These are phyloP conservation scores for Aspergillus puulaauensis DNA, from an alignment of 2,329 filamentous ascomycete species.

Conservation along the genomic window DNA sequence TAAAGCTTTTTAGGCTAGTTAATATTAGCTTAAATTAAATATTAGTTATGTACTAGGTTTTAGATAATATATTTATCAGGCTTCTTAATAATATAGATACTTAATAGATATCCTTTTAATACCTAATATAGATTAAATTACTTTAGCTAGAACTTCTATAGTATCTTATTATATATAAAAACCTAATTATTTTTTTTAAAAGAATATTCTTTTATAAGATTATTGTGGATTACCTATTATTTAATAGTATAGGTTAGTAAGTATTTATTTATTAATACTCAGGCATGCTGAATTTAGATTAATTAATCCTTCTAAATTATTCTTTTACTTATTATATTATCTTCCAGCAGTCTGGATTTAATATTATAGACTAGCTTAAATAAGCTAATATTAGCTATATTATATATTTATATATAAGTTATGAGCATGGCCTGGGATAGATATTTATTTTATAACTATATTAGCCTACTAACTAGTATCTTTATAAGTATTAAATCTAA, in stretches of 20 bases:
- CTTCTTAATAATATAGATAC: too few species aligned
- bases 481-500: not conserved
- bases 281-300: too few species aligned
- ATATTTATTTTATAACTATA: not conserved
- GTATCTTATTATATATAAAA: not conserved
- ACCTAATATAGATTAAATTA: not conserved
- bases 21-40: too few species aligned
- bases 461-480: not conserved
- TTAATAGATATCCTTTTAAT: not conserved
- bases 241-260: not conserved
- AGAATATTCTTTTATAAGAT: not conserved
- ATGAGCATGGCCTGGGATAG: fast-evolving
- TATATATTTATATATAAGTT: not conserved
- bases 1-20: too few species aligned
- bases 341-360: not conserved
- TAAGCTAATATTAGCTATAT: not conserved
- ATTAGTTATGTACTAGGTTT: too few species aligned
- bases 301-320: not conserved
- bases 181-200: not conserved
- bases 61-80: too few species aligned
- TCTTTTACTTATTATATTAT: not conserved
- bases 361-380: not conserved
- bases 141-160: not conserved
- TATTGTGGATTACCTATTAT: not conserved
- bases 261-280: too few species aligned